These are phyloP conservation scores for Phlebopus sp. DNA, from an alignment of 1,284 basidiomycete genomes.

Conservation along the genomic window DNA sequence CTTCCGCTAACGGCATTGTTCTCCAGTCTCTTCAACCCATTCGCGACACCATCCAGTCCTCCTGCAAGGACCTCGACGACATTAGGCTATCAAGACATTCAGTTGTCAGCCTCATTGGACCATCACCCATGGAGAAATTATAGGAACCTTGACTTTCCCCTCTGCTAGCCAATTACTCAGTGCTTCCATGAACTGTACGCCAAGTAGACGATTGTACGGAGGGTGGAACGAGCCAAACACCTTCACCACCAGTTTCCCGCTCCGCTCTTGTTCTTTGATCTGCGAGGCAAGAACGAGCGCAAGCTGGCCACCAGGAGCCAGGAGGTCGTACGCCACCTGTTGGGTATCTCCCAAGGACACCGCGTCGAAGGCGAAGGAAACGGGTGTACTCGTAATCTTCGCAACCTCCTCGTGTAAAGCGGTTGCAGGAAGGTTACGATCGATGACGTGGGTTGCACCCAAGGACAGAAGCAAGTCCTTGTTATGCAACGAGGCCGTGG, in stretches of 20 bases:
- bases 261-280: conserved; percentile 1
- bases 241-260: neutral
- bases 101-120: neutral
- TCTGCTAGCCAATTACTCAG: conserved; percentile 28
- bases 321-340: conserved; percentile 9
- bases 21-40: conserved; percentile 38
- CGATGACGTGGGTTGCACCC: conserved; percentile 40
- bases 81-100: conserved; percentile 27
- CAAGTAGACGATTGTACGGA: neutral
- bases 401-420: neutral
- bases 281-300: neutral
- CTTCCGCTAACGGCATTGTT: conserved; percentile 39
- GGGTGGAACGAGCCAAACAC: neutral
- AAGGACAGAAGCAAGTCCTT: conserved; percentile 33
- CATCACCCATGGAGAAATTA: neutral
- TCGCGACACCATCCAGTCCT: conserved; percentile 42
- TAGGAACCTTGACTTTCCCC: conserved; percentile 21
- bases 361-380: conserved; percentile 11
- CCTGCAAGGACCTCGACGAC: conserved; percentile 38
- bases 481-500: conserved; percentile 38
- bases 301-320: conserved; percentile 8
- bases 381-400: neutral
- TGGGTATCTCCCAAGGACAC: conserved; percentile 10
- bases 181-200: conserved; percentile 17
- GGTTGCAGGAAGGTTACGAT: conserved; percentile 15